Evolutionary conservation across 2,329 filamentous ascomycete genomes (phyloP), one percentile per base, ranked within the genome.

Genomic region (Fusarium tupiense): DNA sequence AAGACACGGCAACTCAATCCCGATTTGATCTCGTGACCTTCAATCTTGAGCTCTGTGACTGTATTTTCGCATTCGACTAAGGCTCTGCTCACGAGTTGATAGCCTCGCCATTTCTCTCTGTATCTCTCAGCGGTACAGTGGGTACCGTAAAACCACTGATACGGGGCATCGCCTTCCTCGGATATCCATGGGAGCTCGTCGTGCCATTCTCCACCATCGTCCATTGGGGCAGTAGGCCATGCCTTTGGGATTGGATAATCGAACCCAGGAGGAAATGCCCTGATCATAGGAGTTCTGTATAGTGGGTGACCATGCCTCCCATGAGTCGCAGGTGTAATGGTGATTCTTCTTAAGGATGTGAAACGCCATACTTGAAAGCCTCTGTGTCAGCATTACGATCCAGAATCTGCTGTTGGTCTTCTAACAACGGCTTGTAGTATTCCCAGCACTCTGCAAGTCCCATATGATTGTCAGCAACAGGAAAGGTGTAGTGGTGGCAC

Each of bases 361-460:
- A 68, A 68, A 11, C 22, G 65, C 5, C 46, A 47, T 67, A 11
- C 4, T 67, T 53, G 33, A 68, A 67, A 6, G 63, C 33, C 8
- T 67, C 22, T 4, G 38, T 53, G 2, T 68, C 65, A 6, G 26
- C 17, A 26, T 35, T 16, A 0, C 14, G 11, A 2, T n/a, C 17
- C 2, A 67, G 6, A 17, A 26, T 20, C 3, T 41, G 13, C 20
- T 8, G 5, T 17, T 67, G 65, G 14, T 67, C 65, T 33, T 41
- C 13, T 1, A 67, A 29, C 3, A 67, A 41, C 12, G 8, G 5
- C n/a, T 61, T 26, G 2, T 67, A 67, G 16, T 53, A 47, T 5
- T 26, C 40, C 63, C 65, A 67, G 17, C 62, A 53, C 0, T 35
- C 38, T 35, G 49, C 20, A 6, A 67, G 8, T 14, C n/a, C 22